Evolutionary conservation across 2,329 filamentous ascomycete species (phyloP).

Genomic region (Colletotrichum theobromicola): DNA sequence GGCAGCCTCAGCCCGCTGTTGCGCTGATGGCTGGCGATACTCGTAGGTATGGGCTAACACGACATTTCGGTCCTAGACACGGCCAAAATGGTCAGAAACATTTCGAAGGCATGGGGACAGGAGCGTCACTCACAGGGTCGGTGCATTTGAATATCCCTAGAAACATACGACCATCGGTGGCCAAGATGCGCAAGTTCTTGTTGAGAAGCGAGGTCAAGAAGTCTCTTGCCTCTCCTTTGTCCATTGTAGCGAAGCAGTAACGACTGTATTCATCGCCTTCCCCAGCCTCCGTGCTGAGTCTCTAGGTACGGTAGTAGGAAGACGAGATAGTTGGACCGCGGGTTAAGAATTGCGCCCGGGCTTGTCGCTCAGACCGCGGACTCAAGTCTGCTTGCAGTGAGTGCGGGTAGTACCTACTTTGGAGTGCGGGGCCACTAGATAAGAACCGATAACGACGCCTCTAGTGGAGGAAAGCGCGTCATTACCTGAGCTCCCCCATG

Average conservation of each 20-base stretch:
- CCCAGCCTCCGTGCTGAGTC: not conserved
- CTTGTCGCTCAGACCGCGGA: no score
- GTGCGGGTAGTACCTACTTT: not conserved
- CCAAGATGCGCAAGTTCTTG: slow-evolving; percentile 79
- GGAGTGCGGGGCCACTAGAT: slow-evolving; percentile 8
- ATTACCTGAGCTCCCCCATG: slow-evolving; percentile 5
- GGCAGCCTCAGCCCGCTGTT: slow-evolving; percentile 45
- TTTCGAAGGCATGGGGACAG: not conserved
- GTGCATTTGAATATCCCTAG: slow-evolving; percentile 93
- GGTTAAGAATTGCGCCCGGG: no score
- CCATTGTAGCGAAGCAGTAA: slow-evolving; percentile 36
- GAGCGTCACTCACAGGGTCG: slow-evolving; percentile 61
- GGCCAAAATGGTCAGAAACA: not conserved
- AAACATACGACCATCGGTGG: slow-evolving; percentile 86
- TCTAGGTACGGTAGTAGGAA: not conserved
- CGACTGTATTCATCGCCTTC: not conserved
- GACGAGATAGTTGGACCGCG: not conserved
- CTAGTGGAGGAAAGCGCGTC: slow-evolving; percentile 15
- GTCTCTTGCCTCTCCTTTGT: slow-evolving; percentile 55
- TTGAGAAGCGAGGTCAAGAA: slow-evolving; percentile 74
- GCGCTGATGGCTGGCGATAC: slow-evolving; percentile 76
- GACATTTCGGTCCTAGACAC: slow-evolving; percentile 78
- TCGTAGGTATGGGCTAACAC: slow-evolving; percentile 88
- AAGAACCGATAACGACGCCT: slow-evolving; percentile 6
- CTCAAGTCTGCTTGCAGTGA: not conserved